Base-by-base conservation (phyloP, 441 rosid species). In the Gossypium gossypioides region DNA sequence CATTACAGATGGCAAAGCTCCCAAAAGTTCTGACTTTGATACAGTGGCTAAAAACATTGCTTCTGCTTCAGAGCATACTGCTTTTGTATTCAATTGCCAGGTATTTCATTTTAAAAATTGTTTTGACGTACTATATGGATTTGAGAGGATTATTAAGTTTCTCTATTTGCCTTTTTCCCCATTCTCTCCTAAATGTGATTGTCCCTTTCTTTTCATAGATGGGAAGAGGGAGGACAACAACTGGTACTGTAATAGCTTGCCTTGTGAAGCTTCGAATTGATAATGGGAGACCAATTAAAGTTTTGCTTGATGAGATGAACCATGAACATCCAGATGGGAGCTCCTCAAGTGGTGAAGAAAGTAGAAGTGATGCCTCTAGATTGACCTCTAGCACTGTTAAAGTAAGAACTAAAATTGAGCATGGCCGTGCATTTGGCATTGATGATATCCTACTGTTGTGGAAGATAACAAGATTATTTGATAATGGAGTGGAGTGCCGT, bases 201-300 rank as follows among this genome's bases (percentile, higher is more conserved):
- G 71, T 75, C 60, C 65, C 75, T 63, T 73, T 29, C 61, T 56
- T 46, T 71, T 76, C 73, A 62, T 86, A 96, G 99, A 96, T 96
- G 97, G 99, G 99, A 75, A 93, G 91, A 85, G 99, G 99, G 82
- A 93, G 99, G 86, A 96, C 99, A 18, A 96, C 99, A 37, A 90
- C 98, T 56, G 99, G 98, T 70, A 93, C 99, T 66, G 99, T 96
- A 59, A 93, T 96, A 80, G 98, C 98, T 55, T 96, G 99, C 84
- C 98, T 96, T 81, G 84, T 96, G 74, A 90, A 93, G 83, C 96
- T 90, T 74, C 87, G 98, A 63, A 87, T 96, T 19, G 92, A 89
- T 80, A 75, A 82, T 80, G 99, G 98, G 67, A 88, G 94, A 79
- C 99, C 98, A 64, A 81, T 96, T 71, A 87, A 80, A 84, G 81